Percentiles rank a stretch among this genome's conserved stretches.
phyloP scores from a whole-genome alignment of 2,329 filamentous ascomycete genomes.

The Trichoderma semiorbis region DNA sequence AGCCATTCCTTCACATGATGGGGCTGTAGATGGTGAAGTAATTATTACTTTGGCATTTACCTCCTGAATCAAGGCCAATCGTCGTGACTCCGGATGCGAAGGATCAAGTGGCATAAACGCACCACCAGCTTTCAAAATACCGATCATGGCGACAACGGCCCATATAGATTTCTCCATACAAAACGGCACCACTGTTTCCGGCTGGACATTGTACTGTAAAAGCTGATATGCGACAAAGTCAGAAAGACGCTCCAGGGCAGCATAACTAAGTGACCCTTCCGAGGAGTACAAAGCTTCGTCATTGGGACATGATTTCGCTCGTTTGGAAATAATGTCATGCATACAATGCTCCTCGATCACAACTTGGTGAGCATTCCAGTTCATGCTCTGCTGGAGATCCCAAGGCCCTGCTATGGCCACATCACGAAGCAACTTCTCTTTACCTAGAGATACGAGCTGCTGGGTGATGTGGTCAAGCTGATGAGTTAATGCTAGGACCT shows the following conservation, averaged over 20 bases:
- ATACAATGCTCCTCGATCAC: not conserved
- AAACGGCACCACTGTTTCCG: not conserved
- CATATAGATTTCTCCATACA: constrained; percentile 15
- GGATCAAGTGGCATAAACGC: constrained; percentile 10
- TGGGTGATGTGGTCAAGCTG: constrained; percentile 1
- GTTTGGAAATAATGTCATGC: not conserved
- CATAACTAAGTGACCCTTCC: constrained; percentile 1
- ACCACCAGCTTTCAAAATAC: constrained; percentile 13
- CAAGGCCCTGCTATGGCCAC: not conserved
- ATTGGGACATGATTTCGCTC: not conserved
- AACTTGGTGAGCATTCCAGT: not conserved
- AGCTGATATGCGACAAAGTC: constrained; percentile 1
- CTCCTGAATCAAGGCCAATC: constrained; percentile 14
- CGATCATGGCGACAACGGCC: not conserved
- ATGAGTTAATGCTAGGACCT: not conserved
- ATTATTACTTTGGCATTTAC: constrained; percentile 17
- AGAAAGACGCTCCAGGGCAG: not conserved
- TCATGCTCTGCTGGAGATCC: constrained; percentile 2
- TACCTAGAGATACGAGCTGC: not conserved
- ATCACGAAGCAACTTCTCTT: not conserved
- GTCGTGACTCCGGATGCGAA: not conserved
- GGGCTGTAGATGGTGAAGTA: not conserved
- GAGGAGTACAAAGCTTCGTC: constrained; percentile 1
- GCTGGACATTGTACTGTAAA: not conserved
- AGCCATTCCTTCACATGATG: not conserved